Conservation (phyloP, 768 basidiomycete genomes). For the Crassisporium funariophilum region DNA sequence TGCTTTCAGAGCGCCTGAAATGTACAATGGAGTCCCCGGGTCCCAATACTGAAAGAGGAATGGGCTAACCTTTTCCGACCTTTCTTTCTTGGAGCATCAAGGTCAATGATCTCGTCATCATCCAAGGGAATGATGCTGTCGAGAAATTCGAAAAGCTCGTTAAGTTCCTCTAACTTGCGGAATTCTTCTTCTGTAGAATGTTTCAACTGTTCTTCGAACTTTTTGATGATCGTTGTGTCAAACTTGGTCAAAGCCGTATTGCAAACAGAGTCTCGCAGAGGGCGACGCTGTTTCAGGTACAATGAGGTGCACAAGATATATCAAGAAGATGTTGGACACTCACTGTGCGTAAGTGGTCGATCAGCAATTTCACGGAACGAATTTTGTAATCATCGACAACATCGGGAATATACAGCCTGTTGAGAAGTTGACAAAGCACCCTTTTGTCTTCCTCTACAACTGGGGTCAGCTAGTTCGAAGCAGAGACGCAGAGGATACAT, state of each 20-base stretch:
- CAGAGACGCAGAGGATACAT: background rate
- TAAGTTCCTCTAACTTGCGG: slow-evolving; percentile 61
- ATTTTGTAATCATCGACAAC: slow-evolving; percentile 70
- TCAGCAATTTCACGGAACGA: slow-evolving; percentile 59
- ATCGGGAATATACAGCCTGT: slow-evolving; percentile 70
- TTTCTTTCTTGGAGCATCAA: slow-evolving; percentile 43
- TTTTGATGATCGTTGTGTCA: slow-evolving; percentile 64
- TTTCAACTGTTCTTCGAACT: slow-evolving; percentile 69
- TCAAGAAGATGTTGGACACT: slow-evolving; percentile 16
- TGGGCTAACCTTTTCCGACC: slow-evolving; percentile 46
- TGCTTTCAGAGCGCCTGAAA: slow-evolving; percentile 60
- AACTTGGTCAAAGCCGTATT: slow-evolving; percentile 77
- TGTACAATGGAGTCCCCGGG: slow-evolving; percentile 1
- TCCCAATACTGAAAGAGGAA: background rate
- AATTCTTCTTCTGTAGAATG: slow-evolving; percentile 74
- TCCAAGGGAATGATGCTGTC: slow-evolving; percentile 72
- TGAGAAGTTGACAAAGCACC: slow-evolving; percentile 62
- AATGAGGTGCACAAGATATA: background rate
- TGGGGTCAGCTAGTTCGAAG: background rate
- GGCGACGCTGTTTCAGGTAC: slow-evolving; percentile 33
- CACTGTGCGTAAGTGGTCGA: slow-evolving; percentile 61
- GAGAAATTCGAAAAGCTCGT: slow-evolving; percentile 67
- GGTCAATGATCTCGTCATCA: slow-evolving; percentile 53
- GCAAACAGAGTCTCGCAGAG: slow-evolving; percentile 54
- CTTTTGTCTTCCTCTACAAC: slow-evolving; percentile 69